These are phyloP conservation scores for Megacollybia marginata DNA, from an alignment of 768 basidiomycete species.

Conservation along the genomic window DNA sequence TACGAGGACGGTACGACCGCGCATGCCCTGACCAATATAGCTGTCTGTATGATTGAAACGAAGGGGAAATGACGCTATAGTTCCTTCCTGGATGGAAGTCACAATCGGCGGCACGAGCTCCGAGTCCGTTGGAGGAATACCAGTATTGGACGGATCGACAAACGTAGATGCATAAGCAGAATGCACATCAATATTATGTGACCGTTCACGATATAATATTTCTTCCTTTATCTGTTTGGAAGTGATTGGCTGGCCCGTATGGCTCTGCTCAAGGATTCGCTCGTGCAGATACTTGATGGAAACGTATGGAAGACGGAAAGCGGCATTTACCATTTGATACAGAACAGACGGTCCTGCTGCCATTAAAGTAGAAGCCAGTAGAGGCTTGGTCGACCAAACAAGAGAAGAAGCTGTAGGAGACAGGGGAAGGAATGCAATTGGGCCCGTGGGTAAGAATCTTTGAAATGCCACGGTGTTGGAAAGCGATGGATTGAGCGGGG, in stretches of 20 bases:
- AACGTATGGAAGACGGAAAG: constrained; percentile 75
- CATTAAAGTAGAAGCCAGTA: constrained; percentile 65
- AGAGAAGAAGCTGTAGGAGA: constrained; percentile 73
- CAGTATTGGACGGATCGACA: constrained; percentile 22
- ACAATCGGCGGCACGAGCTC: constrained; percentile 72
- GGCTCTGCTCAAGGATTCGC: constrained; percentile 49
- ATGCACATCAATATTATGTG: constrained; percentile 55
- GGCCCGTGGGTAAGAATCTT: constrained; percentile 90
- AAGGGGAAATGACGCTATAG: constrained; percentile 86
- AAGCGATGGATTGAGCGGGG: constrained; percentile 39
- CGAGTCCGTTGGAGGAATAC: constrained; percentile 55
- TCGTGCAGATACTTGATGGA: constrained; percentile 64
- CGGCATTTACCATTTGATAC: constrained; percentile 77
- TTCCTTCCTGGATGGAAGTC: constrained; percentile 57
- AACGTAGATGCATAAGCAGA: constrained; percentile 56
- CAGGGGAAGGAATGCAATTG: constrained; percentile 91
- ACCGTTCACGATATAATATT: constrained; percentile 64
- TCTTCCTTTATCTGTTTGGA: constrained; percentile 48
- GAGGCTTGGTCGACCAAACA: constrained; percentile 89
- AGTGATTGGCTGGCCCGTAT: constrained; percentile 37
- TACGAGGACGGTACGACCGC: constrained; percentile 74
- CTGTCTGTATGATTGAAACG: constrained; percentile 79
- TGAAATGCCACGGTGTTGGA: constrained; percentile 81
- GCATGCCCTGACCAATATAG: constrained; percentile 70
- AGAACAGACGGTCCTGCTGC: constrained; percentile 58